Conservation (phyloP, 805 yeast species). For the Candida ficus region DNA sequence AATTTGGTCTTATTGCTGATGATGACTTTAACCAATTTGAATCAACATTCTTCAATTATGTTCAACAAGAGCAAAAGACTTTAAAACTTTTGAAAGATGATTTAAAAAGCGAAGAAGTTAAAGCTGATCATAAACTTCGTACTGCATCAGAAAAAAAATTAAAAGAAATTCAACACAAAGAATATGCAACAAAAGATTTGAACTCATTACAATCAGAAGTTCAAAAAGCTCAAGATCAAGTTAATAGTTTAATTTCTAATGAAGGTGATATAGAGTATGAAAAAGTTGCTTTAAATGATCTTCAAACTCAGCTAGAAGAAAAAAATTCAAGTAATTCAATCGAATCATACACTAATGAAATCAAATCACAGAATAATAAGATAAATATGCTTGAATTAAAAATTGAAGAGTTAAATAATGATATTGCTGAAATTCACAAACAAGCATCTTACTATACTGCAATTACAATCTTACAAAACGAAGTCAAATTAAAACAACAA, state of each 20-base stretch:
- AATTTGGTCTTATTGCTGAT: background rate
- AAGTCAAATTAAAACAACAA: conserved; percentile 27
- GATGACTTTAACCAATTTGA: conserved; percentile 3
- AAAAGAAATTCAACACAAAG: conserved; percentile 38
- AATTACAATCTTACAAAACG: conserved; percentile 39
- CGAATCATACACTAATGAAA: conserved; percentile 27
- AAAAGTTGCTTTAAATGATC: conserved; percentile 34
- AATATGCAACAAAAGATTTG: conserved; percentile 39
- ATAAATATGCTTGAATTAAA: conserved; percentile 35
- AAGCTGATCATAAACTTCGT: background rate
- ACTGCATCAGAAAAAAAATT: conserved; percentile 28
- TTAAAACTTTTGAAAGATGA: conserved; percentile 10
- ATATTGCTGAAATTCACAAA: conserved; percentile 46
- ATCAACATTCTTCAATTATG: conserved; percentile 1
- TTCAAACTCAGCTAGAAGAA: conserved; percentile 30
- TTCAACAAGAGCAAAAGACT: conserved; percentile 5
- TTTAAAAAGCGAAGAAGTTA: conserved; percentile 10
- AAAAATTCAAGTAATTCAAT: conserved; percentile 27
- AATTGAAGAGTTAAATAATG: conserved; percentile 48
- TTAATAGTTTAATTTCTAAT: conserved; percentile 35
- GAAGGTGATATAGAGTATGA: conserved; percentile 45
- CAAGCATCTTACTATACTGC: conserved; percentile 58
- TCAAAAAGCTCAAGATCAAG: conserved; percentile 30
- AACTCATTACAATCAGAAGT: conserved; percentile 31
- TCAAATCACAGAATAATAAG: conserved; percentile 33